These are phyloP conservation scores for Candida orba DNA, from an alignment of 805 yeast genomes.

Conservation along the genomic window DNA sequence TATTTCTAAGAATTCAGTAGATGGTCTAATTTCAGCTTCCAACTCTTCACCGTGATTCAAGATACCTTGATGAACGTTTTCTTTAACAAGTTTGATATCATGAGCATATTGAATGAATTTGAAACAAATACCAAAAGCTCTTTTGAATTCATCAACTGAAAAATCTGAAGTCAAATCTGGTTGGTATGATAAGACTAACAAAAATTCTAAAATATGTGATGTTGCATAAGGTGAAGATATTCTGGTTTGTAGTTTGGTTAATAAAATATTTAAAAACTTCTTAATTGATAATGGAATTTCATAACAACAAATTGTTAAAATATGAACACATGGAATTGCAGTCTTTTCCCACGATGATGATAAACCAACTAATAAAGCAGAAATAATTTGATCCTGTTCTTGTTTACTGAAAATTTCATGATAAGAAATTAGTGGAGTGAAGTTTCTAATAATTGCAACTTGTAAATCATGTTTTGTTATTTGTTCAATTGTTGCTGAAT, in stretches of 20 bases:
- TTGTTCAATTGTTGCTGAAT: slow-evolving; percentile 6
- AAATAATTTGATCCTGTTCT: slow-evolving; percentile 59
- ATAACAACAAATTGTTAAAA: slow-evolving; percentile 69
- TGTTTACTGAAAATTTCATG: slow-evolving; percentile 43
- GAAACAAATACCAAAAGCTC: slow-evolving; percentile 80
- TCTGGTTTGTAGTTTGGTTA: slow-evolving; percentile 68
- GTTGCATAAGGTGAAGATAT: slow-evolving; percentile 63
- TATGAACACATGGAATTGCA: slow-evolving; percentile 71
- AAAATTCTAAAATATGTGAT: slow-evolving; percentile 69
- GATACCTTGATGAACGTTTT: slow-evolving; percentile 25
- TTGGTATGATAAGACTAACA: slow-evolving; percentile 56
- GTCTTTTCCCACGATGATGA: slow-evolving; percentile 75
- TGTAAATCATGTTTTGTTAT: slow-evolving; percentile 56
- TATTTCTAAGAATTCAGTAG: slow-evolving; percentile 40
- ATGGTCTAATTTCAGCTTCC: slow-evolving; percentile 46
- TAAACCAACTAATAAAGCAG: slow-evolving; percentile 51
- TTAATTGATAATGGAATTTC: slow-evolving; percentile 71
- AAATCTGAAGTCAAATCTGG: slow-evolving; percentile 65
- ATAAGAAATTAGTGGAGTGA: slow-evolving; percentile 59
- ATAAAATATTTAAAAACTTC: slow-evolving; percentile 57
- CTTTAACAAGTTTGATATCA: slow-evolving; percentile 31
- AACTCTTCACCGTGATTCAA: slow-evolving; percentile 35
- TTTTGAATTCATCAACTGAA: slow-evolving; percentile 66
- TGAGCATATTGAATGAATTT: slow-evolving; percentile 67
- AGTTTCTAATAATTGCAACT: slow-evolving; percentile 53